These are phyloP conservation scores for Verticillium isaacii DNA, from an alignment of 2,329 filamentous ascomycete species.

Conservation along the genomic window DNA sequence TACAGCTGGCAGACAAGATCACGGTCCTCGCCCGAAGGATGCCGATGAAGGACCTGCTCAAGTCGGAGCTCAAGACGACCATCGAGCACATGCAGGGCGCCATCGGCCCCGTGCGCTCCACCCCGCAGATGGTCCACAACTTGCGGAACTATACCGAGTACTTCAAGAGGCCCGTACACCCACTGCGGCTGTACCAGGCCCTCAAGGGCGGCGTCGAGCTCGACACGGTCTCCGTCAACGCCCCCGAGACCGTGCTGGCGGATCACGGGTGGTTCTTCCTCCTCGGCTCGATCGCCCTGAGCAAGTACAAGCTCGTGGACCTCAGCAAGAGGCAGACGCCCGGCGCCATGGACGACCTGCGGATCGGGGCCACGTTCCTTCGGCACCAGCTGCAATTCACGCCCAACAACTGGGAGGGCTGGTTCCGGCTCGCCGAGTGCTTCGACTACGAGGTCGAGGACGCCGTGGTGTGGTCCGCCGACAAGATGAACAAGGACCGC, in stretches of 20 bases:
- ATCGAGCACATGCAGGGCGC: constrained; percentile 92
- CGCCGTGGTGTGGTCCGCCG: constrained; percentile 79
- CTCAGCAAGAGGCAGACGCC: constrained; percentile 71
- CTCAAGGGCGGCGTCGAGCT: constrained; percentile 73
- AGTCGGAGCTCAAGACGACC: constrained; percentile 82
- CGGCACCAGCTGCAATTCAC: constrained; percentile 79
- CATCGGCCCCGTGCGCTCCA: constrained; percentile 73
- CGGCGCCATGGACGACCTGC: constrained; percentile 76
- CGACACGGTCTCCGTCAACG: constrained; percentile 64
- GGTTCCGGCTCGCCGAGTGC: constrained; percentile 83
- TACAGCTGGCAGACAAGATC: constrained; percentile 79
- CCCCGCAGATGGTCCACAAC: constrained; percentile 81
- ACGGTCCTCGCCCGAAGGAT: constrained; percentile 76
- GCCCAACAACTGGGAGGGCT: constrained; percentile 79
- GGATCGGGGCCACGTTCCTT: constrained; percentile 75
- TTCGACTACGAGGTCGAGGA: constrained; percentile 88
- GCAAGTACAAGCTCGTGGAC: constrained; percentile 71
- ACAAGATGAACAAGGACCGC: constrained; percentile 84
- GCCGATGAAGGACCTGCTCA: constrained; percentile 85
- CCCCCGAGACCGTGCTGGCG: constrained; percentile 66
- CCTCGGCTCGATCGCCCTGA: constrained; percentile 80
- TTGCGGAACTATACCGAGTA: constrained; percentile 76
- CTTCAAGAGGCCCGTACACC: constrained; percentile 79
- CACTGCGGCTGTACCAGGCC: constrained; percentile 73
- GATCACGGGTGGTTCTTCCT: constrained; percentile 89